These are phyloP conservation scores for Hyaloscypha bicolor DNA, from an alignment of 495 filamentous ascomycete species.

Conservation along the genomic window DNA sequence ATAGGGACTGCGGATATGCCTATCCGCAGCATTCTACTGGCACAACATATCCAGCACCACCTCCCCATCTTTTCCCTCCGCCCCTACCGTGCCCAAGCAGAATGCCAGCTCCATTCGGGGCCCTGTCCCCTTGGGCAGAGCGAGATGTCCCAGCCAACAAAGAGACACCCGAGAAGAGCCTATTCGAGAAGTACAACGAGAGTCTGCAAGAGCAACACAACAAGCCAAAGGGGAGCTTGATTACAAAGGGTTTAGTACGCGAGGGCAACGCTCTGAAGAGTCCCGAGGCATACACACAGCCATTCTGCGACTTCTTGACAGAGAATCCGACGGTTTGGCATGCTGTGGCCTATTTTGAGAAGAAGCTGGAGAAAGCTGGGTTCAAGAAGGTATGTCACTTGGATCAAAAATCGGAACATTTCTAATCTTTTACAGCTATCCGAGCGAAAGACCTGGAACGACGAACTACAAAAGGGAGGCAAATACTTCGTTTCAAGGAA, in stretches of 20 bases:
- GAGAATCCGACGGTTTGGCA: conserved; percentile 93
- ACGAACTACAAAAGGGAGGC: conserved; percentile 74
- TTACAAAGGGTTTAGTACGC: conserved; percentile 13
- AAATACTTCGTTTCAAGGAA: conserved; percentile 91
- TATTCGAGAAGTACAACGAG: conserved; percentile 27
- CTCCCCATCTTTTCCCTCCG: not conserved
- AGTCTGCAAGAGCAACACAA: not conserved
- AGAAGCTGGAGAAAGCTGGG: conserved; percentile 67
- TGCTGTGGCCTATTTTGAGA: conserved; percentile 72
- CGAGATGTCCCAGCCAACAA: not conserved
- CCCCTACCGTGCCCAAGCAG: not conserved
- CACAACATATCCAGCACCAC: not conserved
- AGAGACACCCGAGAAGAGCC: conserved; percentile 1
- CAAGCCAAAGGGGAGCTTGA: conserved; percentile 11
- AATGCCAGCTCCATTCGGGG: not conserved
- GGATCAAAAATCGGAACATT: not conserved
- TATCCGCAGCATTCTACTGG: not conserved
- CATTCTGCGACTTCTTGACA: conserved; percentile 87
- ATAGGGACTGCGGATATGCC: too few species aligned
- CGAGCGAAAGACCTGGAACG: conserved; percentile 76
- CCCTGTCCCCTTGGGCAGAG: not conserved
- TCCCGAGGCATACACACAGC: conserved; percentile 71
- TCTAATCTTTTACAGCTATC: conserved; percentile 55
- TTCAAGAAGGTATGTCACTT: conserved; percentile 59
- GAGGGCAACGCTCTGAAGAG: conserved; percentile 27